Conservation (phyloP, 2,329 filamentous ascomycete species). For the Aspergillus sojae region DNA sequence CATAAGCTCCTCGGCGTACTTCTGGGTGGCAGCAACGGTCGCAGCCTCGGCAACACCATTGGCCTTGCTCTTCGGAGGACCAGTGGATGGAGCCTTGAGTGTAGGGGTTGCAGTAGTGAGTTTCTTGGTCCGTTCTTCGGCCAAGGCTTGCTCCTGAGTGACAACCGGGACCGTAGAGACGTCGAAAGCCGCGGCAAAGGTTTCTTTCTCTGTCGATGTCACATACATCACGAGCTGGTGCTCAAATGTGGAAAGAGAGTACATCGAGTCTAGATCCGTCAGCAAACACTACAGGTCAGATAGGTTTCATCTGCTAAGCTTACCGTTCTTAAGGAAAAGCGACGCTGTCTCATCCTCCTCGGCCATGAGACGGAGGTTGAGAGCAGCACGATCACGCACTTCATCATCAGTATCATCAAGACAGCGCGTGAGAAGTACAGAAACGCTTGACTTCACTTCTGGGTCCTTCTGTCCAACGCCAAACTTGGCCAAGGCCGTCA, state of each 20-base stretch:
- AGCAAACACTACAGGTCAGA: slow-evolving; percentile 19
- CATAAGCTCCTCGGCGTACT: slow-evolving; percentile 84
- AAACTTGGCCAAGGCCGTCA: slow-evolving; percentile 95
- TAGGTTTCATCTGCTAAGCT: slow-evolving; percentile 22
- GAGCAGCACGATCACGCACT: slow-evolving; percentile 89
- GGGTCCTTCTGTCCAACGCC: slow-evolving; percentile 94
- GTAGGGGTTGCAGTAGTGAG: slow-evolving; percentile 89
- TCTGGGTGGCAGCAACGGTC: slow-evolving; percentile 78
- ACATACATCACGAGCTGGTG: slow-evolving; percentile 98
- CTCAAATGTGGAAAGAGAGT: slow-evolving; percentile 90
- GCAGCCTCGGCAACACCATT: slow-evolving; percentile 74
- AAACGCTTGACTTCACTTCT: slow-evolving; percentile 94
- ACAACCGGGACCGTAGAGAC: slow-evolving; percentile 89
- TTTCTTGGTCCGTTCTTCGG: slow-evolving; percentile 96
- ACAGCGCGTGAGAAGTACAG: slow-evolving; percentile 88
- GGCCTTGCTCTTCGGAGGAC: slow-evolving; percentile 70
- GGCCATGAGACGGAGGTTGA: slow-evolving; percentile 89
- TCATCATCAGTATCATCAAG: slow-evolving; percentile 97
- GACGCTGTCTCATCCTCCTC: slow-evolving; percentile 85
- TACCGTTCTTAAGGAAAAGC: slow-evolving; percentile 91
- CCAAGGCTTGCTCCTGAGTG: slow-evolving; percentile 91
- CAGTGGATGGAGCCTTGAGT: slow-evolving; percentile 86
- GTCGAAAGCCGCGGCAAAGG: slow-evolving; percentile 85
- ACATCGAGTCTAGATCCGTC: slow-evolving; percentile 75
- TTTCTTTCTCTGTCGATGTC: slow-evolving; percentile 83